A percentile compares a stretch with the other conserved stretches of the same genome.
Conservation (phyloP, 345 rosid species). For the Eucalyptus erythrocorys region DNA sequence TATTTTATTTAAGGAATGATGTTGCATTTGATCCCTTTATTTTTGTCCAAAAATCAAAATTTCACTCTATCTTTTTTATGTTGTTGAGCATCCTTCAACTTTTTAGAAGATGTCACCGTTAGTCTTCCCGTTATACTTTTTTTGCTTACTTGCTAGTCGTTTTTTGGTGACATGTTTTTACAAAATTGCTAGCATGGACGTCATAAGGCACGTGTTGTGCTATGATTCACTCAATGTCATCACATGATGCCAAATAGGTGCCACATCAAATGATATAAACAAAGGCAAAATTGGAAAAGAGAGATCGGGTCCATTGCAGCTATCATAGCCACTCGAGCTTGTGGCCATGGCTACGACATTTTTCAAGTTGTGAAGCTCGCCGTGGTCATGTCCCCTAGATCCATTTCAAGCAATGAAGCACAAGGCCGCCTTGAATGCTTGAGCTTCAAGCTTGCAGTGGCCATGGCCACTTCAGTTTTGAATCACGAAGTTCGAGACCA, state of each 20-base stretch:
- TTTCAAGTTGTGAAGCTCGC: neutral
- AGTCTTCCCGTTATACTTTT: too few relatives aligned
- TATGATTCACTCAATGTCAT: neutral
- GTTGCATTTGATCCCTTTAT: too few relatives aligned
- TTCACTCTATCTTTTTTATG: too few relatives aligned
- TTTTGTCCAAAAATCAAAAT: too few relatives aligned
- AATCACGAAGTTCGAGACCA: neutral
- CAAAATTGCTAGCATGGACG: too few relatives aligned
- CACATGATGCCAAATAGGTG: neutral
- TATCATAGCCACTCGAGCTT: neutral
- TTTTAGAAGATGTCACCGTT: too few relatives aligned
- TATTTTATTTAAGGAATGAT: too few relatives aligned
- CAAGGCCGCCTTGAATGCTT: neutral
- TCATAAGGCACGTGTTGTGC: neutral
- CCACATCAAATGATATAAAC: neutral
- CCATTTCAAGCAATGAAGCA: neutral
- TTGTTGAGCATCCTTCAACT: too few relatives aligned
- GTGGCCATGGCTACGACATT: neutral
- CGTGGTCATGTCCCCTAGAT: neutral
- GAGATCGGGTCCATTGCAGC: neutral
- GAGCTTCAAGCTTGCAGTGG: neutral
- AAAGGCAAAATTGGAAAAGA: neutral
- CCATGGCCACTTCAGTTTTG: neutral
- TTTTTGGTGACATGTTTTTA: too few relatives aligned
- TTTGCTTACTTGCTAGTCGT: too few relatives aligned